Evolutionary conservation across 352 stramenopile species (phyloP).

Genomic region (Phytophthora vignae): DNA sequence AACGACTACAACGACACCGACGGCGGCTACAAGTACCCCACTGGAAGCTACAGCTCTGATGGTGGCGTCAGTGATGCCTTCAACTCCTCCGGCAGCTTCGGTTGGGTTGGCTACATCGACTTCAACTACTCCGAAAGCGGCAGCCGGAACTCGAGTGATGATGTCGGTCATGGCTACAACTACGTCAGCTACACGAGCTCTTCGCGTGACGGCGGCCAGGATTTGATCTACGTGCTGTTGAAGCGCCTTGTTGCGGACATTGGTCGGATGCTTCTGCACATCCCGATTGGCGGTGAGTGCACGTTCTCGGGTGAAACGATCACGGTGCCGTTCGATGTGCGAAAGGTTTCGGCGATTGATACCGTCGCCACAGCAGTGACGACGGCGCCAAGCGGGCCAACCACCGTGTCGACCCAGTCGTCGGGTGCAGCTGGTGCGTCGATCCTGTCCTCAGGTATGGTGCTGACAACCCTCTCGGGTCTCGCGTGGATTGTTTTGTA

Average conservation of each 20-base stretch:
- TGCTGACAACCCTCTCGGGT: not conserved
- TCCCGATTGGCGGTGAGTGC: constrained; percentile 4
- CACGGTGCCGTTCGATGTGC: not conserved
- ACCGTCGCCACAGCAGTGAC: not conserved
- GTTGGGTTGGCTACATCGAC: not conserved
- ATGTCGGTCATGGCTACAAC: not conserved
- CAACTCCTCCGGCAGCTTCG: not conserved
- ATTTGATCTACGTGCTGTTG: not conserved
- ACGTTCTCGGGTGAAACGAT: not conserved
- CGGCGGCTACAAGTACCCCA: not conserved
- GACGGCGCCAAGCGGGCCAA: not conserved
- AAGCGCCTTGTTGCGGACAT: not conserved
- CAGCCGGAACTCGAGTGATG: not conserved
- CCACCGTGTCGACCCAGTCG: not conserved
- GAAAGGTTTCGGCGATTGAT: not conserved
- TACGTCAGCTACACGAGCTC: not conserved
- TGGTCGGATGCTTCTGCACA: not conserved
- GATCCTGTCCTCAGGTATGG: not conserved
- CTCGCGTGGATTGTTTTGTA: not conserved
- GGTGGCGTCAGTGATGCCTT: not conserved
- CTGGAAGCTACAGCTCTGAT: not conserved
- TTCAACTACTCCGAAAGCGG: constrained; percentile 1
- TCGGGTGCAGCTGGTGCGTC: not conserved
- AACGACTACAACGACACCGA: constrained; percentile 5
- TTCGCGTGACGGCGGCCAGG: not conserved